A percentile compares a stretch with the other conserved stretches of the same genome.
phyloP scores from a whole-genome alignment of 768 basidiomycete genomes.

The Rhizopogon vesiculosus region DNA sequence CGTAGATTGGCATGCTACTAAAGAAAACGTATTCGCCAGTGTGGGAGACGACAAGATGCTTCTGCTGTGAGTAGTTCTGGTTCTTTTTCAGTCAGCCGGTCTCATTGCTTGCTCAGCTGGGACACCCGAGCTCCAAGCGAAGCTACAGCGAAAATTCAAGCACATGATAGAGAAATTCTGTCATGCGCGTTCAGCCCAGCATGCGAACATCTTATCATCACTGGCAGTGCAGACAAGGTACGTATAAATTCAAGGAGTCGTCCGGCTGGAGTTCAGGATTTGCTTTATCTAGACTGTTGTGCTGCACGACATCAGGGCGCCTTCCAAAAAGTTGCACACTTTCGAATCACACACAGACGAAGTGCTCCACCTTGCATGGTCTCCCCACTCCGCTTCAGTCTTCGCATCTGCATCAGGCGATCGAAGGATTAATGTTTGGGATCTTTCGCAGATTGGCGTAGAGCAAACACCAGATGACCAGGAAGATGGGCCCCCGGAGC shows the following conservation, averaged over 20 bases:
- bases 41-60: slow-evolving; percentile 95
- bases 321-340: slow-evolving; percentile 75
- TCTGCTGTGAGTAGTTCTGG: slow-evolving; percentile 63
- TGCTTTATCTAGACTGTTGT: slow-evolving; percentile 62
- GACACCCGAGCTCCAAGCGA: slow-evolving; percentile 76
- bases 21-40: slow-evolving; percentile 85
- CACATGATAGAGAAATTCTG: slow-evolving; percentile 89
- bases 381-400: slow-evolving; percentile 85
- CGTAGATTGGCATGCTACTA: slow-evolving; percentile 89
- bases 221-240: slow-evolving; percentile 94
- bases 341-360: slow-evolving; percentile 95
- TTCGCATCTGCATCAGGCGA: slow-evolving; percentile 96
- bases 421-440: slow-evolving; percentile 93
- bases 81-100: not conserved
- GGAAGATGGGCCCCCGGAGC: slow-evolving; percentile 96
- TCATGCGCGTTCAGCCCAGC: slow-evolving; percentile 88
- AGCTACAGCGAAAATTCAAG: slow-evolving; percentile 69
- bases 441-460: slow-evolving; percentile 83
- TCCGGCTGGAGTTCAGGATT: not conserved
- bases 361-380: slow-evolving; percentile 93
- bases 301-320: slow-evolving; percentile 80
- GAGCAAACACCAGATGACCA: slow-evolving; percentile 98
- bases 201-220: slow-evolving; percentile 73
- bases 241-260: slow-evolving; percentile 7
- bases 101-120: slow-evolving; percentile 56